Conservation (phyloP, 768 basidiomycete species). For the Xanthoconium stramineum region DNA sequence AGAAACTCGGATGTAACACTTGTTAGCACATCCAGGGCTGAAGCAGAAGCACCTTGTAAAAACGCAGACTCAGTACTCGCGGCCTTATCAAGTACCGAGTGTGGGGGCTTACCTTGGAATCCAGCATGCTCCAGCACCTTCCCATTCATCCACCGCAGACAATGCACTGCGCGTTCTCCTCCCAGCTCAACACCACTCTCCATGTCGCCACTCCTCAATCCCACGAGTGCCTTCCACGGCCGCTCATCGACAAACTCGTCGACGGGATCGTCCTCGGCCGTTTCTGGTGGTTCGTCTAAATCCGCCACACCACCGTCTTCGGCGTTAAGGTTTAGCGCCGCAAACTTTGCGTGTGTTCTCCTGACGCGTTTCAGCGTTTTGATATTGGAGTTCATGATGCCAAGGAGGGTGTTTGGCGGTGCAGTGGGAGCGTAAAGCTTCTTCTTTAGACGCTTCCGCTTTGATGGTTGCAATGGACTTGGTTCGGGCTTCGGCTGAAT, state of each 20-base stretch:
- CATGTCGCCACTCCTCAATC: constrained; percentile 10
- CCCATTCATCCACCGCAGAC: constrained; percentile 65
- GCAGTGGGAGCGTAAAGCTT: constrained; percentile 12
- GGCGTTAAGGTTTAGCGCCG: constrained; percentile 44
- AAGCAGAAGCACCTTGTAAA: constrained; percentile 62
- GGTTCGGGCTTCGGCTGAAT: constrained; percentile 13
- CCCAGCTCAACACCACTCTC: constrained; percentile 50
- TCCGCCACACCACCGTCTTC: constrained; percentile 35
- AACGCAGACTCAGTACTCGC: constrained; percentile 2
- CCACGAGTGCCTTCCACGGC: constrained; percentile 47
- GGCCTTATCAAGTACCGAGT: not conserved
- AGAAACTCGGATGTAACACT: constrained; percentile 80
- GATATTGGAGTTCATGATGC: constrained; percentile 73
- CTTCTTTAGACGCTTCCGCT: constrained; percentile 27
- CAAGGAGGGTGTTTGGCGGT: constrained; percentile 50
- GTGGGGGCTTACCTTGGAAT: constrained; percentile 71
- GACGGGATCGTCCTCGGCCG: constrained; percentile 28
- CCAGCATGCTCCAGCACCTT: constrained; percentile 88
- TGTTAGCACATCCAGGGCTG: constrained; percentile 73
- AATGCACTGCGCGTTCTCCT: constrained; percentile 56
- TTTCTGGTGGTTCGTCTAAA: constrained; percentile 34
- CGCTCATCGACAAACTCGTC: constrained; percentile 51
- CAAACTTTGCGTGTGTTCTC: constrained; percentile 69
- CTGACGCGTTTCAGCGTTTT: constrained; percentile 70
- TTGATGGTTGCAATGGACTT: constrained; percentile 6